Percentiles rank a stretch among this genome's conserved stretches.
Evolutionary conservation across 257 asterid genomes (phyloP).

Genomic region (Orobanche coerulescens): DNA sequence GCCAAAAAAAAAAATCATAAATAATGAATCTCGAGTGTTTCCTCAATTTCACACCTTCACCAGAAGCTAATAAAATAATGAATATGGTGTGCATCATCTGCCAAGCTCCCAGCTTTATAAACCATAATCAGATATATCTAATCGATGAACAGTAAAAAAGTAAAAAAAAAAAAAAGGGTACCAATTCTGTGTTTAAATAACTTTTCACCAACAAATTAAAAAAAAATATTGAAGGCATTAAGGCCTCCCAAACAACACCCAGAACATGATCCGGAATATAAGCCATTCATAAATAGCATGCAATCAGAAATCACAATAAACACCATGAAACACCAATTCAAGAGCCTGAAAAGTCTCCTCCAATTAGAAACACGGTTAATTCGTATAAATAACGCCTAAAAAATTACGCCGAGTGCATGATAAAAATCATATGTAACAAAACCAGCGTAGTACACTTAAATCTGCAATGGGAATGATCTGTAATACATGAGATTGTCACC

Average conservation of each 20-base stretch:
- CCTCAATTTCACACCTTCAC: slow-evolving; percentile 9
- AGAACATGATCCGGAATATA: slow-evolving; percentile 6
- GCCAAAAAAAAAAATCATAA: not conserved
- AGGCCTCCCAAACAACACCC: slow-evolving; percentile 11
- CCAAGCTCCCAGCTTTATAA: slow-evolving; percentile 20
- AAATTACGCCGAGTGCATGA: slow-evolving; percentile 37
- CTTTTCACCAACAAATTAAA: slow-evolving; percentile 12
- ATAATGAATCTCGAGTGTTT: not conserved
- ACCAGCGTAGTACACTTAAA: not conserved
- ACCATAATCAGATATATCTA: slow-evolving; percentile 26
- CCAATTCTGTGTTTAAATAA: not conserved
- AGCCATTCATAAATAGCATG: slow-evolving; percentile 30
- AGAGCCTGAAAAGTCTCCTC: slow-evolving; percentile 18
- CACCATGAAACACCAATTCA: slow-evolving; percentile 8
- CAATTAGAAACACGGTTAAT: slow-evolving; percentile 21
- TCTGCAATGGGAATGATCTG: not conserved
- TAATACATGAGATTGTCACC: not conserved
- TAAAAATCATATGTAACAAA: not conserved
- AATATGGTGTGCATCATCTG: not conserved
- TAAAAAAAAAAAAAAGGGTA: slow-evolving; percentile 23
- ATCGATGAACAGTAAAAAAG: slow-evolving; percentile 23
- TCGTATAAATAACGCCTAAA: slow-evolving; percentile 21
- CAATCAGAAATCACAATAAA: slow-evolving; percentile 21
- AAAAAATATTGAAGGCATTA: not conserved
- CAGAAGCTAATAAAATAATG: slow-evolving; percentile 3